Base-by-base conservation (phyloP, 1,284 basidiomycete species). In the Rhodotorula sp. region DNA sequence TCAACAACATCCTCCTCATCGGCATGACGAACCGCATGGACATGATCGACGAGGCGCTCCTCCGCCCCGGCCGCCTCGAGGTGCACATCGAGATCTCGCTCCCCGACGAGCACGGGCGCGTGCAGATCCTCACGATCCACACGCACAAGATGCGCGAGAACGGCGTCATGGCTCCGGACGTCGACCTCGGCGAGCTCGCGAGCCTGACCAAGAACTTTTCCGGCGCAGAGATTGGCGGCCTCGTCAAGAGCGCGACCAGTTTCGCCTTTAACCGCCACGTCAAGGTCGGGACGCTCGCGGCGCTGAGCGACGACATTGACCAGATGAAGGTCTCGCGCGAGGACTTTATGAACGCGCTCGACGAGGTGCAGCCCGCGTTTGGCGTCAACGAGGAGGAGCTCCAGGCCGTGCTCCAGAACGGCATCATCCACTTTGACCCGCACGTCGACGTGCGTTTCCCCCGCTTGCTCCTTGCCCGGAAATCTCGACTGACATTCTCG, bases 71-170 rank as follows among this genome's bases (percentile, higher is more conserved):
- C 68, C 94, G 97, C 85, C 89, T 99, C 61, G 97, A 99, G 81
- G 96, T 99, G n/a, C 97, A 99, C 82, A 97, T 99, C 89, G 97
- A 99, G 82, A 98, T 99, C 74, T 97, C 93, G 8, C 85, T 99
- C 2, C 97, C 97, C 0, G 96, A 99, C 80, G 95, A 96, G 80
- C 84, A 90, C 7, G 97, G 97, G 63, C 91, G 97, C 41, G 84
- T 87, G 63, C 97, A 99, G 82, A 99, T 99, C 78, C 85, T 99
- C 74, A 92, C 86, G 77, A 99, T 99, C 78, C 97, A 99, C 81
- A 99, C 97, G 0, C 81, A 87, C 72, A 96, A 96, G 84, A 99
- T 99, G 96, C 88, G 91, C 52, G 86, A 82, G 52, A 98, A 98
- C 81, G 87, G 89, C 25, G 90, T 98, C 53, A 93, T 99, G 91